These are phyloP conservation scores for Drosera capensis DNA, from an alignment of 148 eudicot genomes.

Conservation along the genomic window DNA sequence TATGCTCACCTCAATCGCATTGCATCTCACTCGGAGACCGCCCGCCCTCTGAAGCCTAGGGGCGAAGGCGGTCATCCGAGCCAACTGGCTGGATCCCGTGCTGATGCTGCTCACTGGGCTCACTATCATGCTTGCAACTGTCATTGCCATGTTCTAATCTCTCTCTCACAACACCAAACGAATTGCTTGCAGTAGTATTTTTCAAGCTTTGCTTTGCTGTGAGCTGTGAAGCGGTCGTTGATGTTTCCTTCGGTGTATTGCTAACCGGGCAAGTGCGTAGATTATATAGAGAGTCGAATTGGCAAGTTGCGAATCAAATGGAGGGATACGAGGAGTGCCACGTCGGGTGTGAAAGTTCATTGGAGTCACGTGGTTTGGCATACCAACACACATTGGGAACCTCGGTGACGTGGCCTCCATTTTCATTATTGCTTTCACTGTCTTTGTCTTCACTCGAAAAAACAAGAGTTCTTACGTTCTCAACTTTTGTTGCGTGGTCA, in stretches of 20 bases:
- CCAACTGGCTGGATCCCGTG: no score
- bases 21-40: neutral
- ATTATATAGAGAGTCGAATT: neutral
- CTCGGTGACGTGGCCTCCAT: neutral
- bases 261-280: neutral
- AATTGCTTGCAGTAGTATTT: no score
- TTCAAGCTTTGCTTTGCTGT: no score
- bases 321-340: slow-evolving; percentile 6
- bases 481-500: neutral
- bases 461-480: neutral
- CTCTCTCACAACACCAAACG: neutral
- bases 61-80: no score
- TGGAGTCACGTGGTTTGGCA: slow-evolving; percentile 8
- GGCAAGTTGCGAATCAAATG: neutral
- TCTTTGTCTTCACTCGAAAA: neutral
- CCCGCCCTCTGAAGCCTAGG: neutral
- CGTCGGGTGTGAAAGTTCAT: slow-evolving; percentile 4
- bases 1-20: neutral
- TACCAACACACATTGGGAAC: neutral
- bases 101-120: neutral
- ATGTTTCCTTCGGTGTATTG: no score
- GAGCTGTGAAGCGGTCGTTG: no score
- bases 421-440: no score
- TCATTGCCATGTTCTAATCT: neutral
- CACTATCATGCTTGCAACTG: neutral